phyloP scores from a whole-genome alignment of 1,139 yeast species.

The Taphrina deformans region DNA sequence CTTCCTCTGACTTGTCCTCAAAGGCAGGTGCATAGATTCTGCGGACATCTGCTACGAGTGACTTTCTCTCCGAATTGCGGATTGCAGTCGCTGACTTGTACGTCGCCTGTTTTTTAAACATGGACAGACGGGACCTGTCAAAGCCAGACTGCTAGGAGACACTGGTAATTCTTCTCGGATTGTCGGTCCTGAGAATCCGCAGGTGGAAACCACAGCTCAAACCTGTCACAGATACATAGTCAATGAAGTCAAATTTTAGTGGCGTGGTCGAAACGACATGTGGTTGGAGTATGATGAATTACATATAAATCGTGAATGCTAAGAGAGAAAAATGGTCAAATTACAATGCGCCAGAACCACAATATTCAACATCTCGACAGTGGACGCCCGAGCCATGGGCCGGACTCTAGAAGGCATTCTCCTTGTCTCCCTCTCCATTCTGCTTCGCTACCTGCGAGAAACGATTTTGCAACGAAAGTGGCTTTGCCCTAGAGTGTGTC shows the following conservation, averaged over 20 bases:
- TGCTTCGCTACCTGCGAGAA: slow-evolving; percentile 27
- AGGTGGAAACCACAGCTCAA: too few species aligned
- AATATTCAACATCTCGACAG: neutral
- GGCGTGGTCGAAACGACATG: neutral
- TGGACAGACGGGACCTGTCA: too few species aligned
- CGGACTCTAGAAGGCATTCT: neutral
- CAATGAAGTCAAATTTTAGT: neutral
- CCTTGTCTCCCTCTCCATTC: slow-evolving; percentile 14
- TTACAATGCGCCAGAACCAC: slow-evolving; percentile 8
- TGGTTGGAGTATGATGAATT: neutral
- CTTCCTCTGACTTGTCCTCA: slow-evolving; percentile 3
- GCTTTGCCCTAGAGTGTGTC: slow-evolving; percentile 21
- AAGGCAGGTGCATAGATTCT: neutral
- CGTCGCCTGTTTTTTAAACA: slow-evolving; percentile 25
- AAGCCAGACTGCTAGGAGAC: too few species aligned
- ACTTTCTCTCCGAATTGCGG: slow-evolving; percentile 19
- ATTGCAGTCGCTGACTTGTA: slow-evolving; percentile 23
- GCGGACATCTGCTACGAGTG: slow-evolving; percentile 5
- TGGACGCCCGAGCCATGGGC: too few species aligned
- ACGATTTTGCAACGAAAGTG: slow-evolving; percentile 26
- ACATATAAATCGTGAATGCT: neutral
- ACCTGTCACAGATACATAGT: neutral
- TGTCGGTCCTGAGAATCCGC: too few species aligned
- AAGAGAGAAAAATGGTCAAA: neutral
- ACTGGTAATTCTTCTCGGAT: too few species aligned